Conservation (phyloP, 1,139 yeast species). For the Debaryomycetaceae sp. region DNA sequence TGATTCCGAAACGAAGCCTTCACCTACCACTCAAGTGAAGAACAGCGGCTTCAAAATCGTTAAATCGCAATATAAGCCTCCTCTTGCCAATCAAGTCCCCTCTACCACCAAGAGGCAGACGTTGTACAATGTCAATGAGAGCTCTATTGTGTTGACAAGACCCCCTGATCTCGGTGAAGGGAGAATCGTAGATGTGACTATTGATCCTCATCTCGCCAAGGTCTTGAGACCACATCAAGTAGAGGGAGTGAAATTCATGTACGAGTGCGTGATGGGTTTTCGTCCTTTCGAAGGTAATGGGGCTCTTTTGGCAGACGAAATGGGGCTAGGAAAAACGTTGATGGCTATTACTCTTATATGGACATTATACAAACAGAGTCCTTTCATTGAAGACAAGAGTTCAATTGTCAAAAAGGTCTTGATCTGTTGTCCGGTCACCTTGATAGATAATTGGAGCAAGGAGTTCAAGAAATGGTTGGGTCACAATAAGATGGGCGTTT, state of each 20-base stretch:
- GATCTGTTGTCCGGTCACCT: conserved; percentile 88
- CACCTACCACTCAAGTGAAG: neutral
- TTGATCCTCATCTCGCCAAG: conserved; percentile 63
- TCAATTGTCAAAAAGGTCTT: conserved; percentile 56
- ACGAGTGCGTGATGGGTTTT: conserved; percentile 76
- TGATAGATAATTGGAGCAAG: conserved; percentile 81
- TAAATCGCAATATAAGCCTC: neutral
- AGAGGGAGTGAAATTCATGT: conserved; percentile 77
- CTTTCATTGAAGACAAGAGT: conserved; percentile 30
- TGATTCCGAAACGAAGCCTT: neutral
- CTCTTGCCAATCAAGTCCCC: neutral
- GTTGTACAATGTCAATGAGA: conserved; percentile 4
- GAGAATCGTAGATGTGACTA: conserved; percentile 50
- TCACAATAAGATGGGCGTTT: conserved; percentile 53
- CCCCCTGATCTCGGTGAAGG: conserved; percentile 12
- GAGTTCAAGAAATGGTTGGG: conserved; percentile 94
- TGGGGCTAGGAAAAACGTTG: conserved; percentile 94
- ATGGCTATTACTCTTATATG: conserved; percentile 81
- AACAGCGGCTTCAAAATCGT: neutral
- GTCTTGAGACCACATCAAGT: conserved; percentile 76
- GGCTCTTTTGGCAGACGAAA: conserved; percentile 89
- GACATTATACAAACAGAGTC: conserved; percentile 79
- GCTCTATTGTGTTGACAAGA: conserved; percentile 5
- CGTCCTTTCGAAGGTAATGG: conserved; percentile 57
- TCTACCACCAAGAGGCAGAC: conserved; percentile 6